Evolutionary conservation across 352 stramenopile genomes (phyloP).

Genomic region (Elongisporangium senticosum): DNA sequence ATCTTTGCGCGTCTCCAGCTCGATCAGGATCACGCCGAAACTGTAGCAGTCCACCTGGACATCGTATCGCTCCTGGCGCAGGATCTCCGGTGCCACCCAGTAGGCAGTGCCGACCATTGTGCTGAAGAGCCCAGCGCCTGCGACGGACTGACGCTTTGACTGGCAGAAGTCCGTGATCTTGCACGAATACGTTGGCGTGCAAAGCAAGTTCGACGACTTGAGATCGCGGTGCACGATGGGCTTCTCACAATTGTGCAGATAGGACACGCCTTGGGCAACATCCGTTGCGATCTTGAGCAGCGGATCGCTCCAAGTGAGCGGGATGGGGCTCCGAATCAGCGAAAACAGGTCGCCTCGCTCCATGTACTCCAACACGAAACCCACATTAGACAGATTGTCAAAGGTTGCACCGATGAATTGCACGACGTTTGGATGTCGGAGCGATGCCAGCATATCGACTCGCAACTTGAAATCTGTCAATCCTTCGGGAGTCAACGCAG

Average conservation of each 20-base stretch:
- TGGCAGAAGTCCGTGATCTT: conserved; percentile 84
- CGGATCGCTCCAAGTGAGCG: conserved; percentile 72
- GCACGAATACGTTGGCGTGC: conserved; percentile 65
- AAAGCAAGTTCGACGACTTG: conserved; percentile 77
- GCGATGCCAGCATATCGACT: conserved; percentile 71
- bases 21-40: conserved; percentile 83
- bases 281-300: conserved; percentile 79
- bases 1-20: conserved; percentile 71
- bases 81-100: conserved; percentile 81
- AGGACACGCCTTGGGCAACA: conserved; percentile 73
- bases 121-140: conserved; percentile 39
- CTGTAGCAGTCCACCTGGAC: conserved; percentile 85
- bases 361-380: conserved; percentile 74
- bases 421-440: conserved; percentile 84
- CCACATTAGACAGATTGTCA: conserved; percentile 74
- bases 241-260: conserved; percentile 76
- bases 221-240: conserved; percentile 78
- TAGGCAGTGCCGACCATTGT: conserved; percentile 82
- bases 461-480: conserved; percentile 70
- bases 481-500: conserved; percentile 48
- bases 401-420: conserved; percentile 83
- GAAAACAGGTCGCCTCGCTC: conserved; percentile 64
- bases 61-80: conserved; percentile 78
- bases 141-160: conserved; percentile 48
- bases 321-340: conserved; percentile 52